Percentiles rank a stretch among this genome's conserved stretches.
Evolutionary conservation across 345 rosid species (phyloP).

Genomic region (Ailanthus altissimus): DNA sequence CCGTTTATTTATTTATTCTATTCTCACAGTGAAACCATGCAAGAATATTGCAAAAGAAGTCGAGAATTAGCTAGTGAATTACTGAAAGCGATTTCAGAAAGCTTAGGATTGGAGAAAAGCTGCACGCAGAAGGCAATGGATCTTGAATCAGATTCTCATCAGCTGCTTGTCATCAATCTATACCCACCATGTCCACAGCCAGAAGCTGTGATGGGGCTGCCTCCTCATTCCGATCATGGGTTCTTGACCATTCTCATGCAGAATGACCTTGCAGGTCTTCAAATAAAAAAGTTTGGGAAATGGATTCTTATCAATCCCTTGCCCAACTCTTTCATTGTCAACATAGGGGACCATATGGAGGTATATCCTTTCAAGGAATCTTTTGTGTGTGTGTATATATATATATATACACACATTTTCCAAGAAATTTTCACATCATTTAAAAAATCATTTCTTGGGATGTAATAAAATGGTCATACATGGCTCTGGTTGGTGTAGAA

Average conservation of each 20-base stretch:
- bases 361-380: constrained; percentile 7
- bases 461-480: too few species aligned
- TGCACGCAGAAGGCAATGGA: constrained; percentile 28
- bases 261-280: constrained; percentile 26
- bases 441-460: too few species aligned
- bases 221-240: constrained; percentile 45
- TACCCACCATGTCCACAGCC: constrained; percentile 51
- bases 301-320: constrained; percentile 36
- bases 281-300: constrained; percentile 29
- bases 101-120: constrained; percentile 35
- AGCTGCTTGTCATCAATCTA: constrained; percentile 32
- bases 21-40: constrained; percentile 22
- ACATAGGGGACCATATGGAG: constrained; percentile 47
- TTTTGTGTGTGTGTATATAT: too few species aligned
- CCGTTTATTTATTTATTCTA: not conserved
- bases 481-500: too few species aligned
- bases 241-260: constrained; percentile 39
- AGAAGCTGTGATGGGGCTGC: constrained; percentile 38
- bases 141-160: constrained; percentile 25
- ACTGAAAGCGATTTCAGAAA: constrained; percentile 33
- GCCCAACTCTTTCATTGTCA: constrained; percentile 33
- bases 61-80: constrained; percentile 34
- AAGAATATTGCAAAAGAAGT: constrained; percentile 31
- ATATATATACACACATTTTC: too few species aligned
- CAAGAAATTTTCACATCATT: too few species aligned